Base-by-base conservation (phyloP, 176 grass and related monocot genomes). In the Hordeum marinum region DNA sequence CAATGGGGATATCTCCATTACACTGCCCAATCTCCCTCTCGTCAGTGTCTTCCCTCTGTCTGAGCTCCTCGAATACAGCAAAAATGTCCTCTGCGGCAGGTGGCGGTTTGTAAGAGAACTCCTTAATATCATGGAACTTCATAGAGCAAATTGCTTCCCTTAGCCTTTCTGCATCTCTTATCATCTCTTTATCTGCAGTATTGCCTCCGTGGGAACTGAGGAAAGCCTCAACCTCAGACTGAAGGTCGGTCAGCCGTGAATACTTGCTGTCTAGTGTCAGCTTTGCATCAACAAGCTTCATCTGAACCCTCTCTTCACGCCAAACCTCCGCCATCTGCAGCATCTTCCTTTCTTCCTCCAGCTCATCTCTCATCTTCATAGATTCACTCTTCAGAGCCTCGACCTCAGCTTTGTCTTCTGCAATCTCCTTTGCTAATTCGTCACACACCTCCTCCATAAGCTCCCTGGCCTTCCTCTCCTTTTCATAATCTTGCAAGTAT, bases 301-400 rank as follows among this genome's bases (percentile, higher is more conserved):
- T 92, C 74, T 98, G 93, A 52, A 98, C 93, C 80, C 96, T 92
- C 68, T 98, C 96, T 86, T 98, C 96, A 12, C 96, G 89, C 96
- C 96, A 98, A 79, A 93, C 93, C 81, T 98, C 96, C 36, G 96
- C 96, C 88, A 98, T 95, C 83, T 95, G 96, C 68, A 98, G 74
- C 96, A 98, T 98, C 80, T 82, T 91, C 74, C 78, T 89, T 84
- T 95, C 96, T 77, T 98, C 93, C 78, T 95, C 93, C 59, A 95
- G 83, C 43, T 95, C 93, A 65, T 94, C 93, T 82, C 83, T 89
- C 46, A 98, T 75, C 77, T 78, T 95, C 77, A 92, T 71, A 1
- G 86, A 90, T 80, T 92, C 93, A 54, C 73, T 90, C 87, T 94
- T 95, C 63, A 95, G 27, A 70, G 87, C 80, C 82, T 98, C 96